Base-by-base conservation (phyloP, 306 rosid species). In the Heteromeles arbutifolia region DNA sequence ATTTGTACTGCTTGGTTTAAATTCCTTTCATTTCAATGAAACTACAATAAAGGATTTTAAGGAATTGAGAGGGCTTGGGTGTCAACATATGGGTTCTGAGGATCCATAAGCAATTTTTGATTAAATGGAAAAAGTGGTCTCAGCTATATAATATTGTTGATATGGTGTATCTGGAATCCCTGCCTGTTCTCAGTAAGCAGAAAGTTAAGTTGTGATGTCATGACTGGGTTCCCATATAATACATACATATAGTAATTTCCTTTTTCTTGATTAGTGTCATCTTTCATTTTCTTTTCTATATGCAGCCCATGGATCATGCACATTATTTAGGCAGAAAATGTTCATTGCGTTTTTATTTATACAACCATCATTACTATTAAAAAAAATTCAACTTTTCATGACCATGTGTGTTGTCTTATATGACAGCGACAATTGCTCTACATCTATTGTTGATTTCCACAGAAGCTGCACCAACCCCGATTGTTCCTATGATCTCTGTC, bases 401-500 rank as follows among this genome's bases (percentile, higher is more conserved):
- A 79, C 62, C 43, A n/a, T 31, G 31, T 21, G 26, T 63, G 57
- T 19, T 48, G 15, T 61, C 43, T 59, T 13, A 24, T 31, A 64
- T 72, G 72, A 50, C 72, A 65, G 70, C 69, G 69, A 26, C 85
- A 86, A 84, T 45, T 88, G 92, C 83, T 68, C 69, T 66, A 88
- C 92, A 48, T 88, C 92, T 41, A 84, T 88, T 67, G 73, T 84
- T 45, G 81, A 82, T 79, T 81, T 88, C 45, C 75, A 81, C 65
- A 82, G 90, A 84, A 84, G 90, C 83, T 88, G 92, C 75, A 65
- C 83, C 31, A 85, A 72, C 68, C 79, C 81, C 32, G 52, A 44
- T 43, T 88, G 92, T 81, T 88, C 86, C 17, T 86, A 82, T 43
- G 92, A 88, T 67, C 84, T 88, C 48, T 88, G 92, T 75, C 87